Conservation (phyloP, 2,329 filamentous ascomycete species). For the Cordyceps javanica region DNA sequence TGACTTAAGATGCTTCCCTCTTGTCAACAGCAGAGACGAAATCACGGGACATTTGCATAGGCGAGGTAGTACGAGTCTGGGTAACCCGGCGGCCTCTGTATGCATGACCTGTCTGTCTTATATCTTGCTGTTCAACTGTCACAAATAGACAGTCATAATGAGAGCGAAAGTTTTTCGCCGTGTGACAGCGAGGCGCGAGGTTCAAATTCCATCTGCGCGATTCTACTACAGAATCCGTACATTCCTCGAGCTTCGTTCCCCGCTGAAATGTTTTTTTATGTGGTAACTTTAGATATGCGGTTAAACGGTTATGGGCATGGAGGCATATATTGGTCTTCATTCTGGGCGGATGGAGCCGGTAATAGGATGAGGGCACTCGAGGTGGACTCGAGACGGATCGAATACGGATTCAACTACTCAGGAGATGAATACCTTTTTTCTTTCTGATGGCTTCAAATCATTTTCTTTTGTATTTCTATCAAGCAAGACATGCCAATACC, state of each 20-base stretch:
- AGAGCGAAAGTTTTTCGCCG: background rate
- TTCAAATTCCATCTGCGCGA: background rate
- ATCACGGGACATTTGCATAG: background rate
- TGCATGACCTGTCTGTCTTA: background rate
- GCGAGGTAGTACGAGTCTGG: background rate
- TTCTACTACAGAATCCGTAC: background rate
- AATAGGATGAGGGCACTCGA: background rate
- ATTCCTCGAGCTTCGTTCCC: background rate
- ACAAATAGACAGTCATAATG: background rate
- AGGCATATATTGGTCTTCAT: background rate
- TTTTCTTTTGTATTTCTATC: conserved; percentile 18
- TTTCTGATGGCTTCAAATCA: conserved; percentile 19
- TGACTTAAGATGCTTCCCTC: background rate
- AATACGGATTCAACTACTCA: background rate
- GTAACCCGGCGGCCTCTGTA: background rate
- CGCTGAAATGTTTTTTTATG: background rate
- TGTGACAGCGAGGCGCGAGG: background rate
- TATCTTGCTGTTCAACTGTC: background rate
- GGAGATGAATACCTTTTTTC: background rate
- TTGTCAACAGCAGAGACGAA: background rate
- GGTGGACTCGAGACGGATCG: background rate
- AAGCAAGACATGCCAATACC: conserved; percentile 17
- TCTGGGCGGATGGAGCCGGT: background rate
- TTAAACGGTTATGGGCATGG: background rate
- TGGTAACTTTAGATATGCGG: background rate